phyloP scores from a whole-genome alignment of 352 stramenopile genomes.

The Globisporangium alternatum region DNA sequence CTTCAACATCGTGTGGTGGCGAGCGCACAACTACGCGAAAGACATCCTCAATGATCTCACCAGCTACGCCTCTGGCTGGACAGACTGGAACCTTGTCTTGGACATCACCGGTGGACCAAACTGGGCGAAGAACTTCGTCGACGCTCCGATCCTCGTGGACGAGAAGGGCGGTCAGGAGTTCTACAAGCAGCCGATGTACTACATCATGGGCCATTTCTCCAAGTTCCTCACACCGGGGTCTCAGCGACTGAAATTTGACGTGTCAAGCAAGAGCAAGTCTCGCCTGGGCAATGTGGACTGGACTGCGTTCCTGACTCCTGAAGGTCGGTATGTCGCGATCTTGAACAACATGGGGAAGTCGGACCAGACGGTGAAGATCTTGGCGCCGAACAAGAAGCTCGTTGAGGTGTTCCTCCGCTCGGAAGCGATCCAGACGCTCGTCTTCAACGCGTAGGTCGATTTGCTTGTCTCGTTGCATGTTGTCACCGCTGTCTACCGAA shows the following conservation, averaged over 20 bases:
- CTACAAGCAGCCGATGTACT: slow-evolving; percentile 76
- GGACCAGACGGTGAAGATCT: slow-evolving; percentile 39
- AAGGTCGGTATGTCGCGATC: slow-evolving; percentile 26
- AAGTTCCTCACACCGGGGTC: slow-evolving; percentile 57
- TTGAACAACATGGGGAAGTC: slow-evolving; percentile 34
- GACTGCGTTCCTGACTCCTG: slow-evolving; percentile 26
- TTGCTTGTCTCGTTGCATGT: neutral
- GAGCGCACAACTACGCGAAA: slow-evolving; percentile 67
- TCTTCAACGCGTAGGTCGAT: slow-evolving; percentile 31
- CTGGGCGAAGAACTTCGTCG: slow-evolving; percentile 64
- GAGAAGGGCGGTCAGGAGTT: slow-evolving; percentile 39
- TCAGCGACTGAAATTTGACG: slow-evolving; percentile 28
- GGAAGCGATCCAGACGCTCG: slow-evolving; percentile 43
- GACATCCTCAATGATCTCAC: slow-evolving; percentile 85
- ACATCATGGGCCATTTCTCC: slow-evolving; percentile 60
- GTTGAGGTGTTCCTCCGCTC: slow-evolving; percentile 32
- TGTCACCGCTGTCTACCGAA: neutral
- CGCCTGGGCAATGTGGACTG: slow-evolving; percentile 22
- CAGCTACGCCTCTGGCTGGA: slow-evolving; percentile 65
- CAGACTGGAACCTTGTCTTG: slow-evolving; percentile 83
- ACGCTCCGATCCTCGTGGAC: slow-evolving; percentile 62
- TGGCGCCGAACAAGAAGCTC: slow-evolving; percentile 34
- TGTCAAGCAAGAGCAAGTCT: slow-evolving; percentile 18
- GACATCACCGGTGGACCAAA: slow-evolving; percentile 62
- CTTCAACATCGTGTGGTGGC: slow-evolving; percentile 47